These are phyloP conservation scores for Neurospora sp. DNA, from an alignment of 495 filamentous ascomycete species.

Conservation along the genomic window DNA sequence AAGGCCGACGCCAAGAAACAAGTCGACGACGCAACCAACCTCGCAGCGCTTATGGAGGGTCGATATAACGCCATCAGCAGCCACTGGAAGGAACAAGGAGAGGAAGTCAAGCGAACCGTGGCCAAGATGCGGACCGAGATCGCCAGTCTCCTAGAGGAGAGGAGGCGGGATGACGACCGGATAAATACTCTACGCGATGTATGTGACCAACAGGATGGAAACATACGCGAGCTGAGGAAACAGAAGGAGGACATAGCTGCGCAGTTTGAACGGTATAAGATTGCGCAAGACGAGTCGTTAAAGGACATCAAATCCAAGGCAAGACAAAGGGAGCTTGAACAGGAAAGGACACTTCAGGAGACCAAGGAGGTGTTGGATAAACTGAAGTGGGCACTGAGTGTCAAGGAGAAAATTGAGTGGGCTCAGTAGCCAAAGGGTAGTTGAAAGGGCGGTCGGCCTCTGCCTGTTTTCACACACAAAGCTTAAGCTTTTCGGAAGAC, in stretches of 20 bases:
- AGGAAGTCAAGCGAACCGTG: slow-evolving; percentile 42
- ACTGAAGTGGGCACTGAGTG: slow-evolving; percentile 58
- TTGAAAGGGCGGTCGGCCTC: not conserved
- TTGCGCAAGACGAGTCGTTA: slow-evolving; percentile 49
- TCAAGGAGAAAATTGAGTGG: slow-evolving; percentile 47
- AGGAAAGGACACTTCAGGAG: slow-evolving; percentile 47
- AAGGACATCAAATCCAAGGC: slow-evolving; percentile 45
- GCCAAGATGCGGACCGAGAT: slow-evolving; percentile 46
- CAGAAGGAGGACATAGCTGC: slow-evolving; percentile 49
- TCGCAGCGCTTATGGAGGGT: slow-evolving; percentile 42
- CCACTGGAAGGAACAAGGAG: slow-evolving; percentile 55
- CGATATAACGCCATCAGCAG: slow-evolving; percentile 64
- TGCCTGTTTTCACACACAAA: not conserved
- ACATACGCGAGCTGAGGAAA: slow-evolving; percentile 46
- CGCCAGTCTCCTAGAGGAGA: slow-evolving; percentile 34
- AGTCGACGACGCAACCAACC: slow-evolving; percentile 51
- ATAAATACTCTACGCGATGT: slow-evolving; percentile 47
- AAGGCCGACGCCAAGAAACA: slow-evolving; percentile 49
- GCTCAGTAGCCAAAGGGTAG: slow-evolving; percentile 25
- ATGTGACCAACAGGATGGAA: slow-evolving; percentile 59
- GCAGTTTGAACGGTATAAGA: slow-evolving; percentile 54
- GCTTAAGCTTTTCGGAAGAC: not conserved
- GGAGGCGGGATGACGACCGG: slow-evolving; percentile 47
- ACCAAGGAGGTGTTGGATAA: slow-evolving; percentile 52
- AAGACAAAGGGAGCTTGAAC: slow-evolving; percentile 41